A percentile compares a stretch with the other conserved stretches of the same genome.
These are phyloP conservation scores for Colletotrichum sansevieriae DNA, from an alignment of 2,329 filamentous ascomycete genomes.

Conservation along the genomic window DNA sequence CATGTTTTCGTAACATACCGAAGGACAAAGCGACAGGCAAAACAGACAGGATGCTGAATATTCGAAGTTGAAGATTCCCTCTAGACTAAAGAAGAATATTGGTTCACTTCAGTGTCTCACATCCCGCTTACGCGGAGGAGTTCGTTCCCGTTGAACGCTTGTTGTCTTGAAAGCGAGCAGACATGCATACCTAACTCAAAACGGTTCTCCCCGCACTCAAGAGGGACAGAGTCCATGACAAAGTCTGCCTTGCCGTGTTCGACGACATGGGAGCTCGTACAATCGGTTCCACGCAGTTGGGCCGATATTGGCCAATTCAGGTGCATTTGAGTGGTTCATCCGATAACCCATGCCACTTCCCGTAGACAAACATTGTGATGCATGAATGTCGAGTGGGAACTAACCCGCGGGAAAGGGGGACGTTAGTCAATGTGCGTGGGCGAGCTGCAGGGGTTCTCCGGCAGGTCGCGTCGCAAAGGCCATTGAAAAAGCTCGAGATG, in stretches of 20 bases:
- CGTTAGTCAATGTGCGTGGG: conserved; percentile 10
- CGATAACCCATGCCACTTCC: not conserved
- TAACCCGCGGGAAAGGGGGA: not conserved
- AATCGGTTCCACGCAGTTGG: not conserved
- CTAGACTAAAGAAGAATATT: no score
- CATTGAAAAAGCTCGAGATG: conserved; percentile 10
- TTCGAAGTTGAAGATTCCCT: no score
- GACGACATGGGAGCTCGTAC: conserved; percentile 8
- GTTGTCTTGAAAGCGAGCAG: not conserved
- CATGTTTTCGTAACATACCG: not conserved
- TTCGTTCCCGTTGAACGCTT: not conserved
- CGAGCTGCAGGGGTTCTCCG: conserved; percentile 27
- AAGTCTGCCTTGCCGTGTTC: conserved; percentile 18
- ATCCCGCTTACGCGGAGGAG: not conserved
- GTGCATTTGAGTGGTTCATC: not conserved
- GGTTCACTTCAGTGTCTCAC: not conserved
- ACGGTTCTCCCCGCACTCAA: not conserved
- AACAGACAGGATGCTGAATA: no score
- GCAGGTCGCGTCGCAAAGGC: conserved; percentile 21
- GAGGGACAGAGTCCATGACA: not conserved
- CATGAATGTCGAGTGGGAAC: conserved; percentile 18
- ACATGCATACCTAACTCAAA: conserved; percentile 29
- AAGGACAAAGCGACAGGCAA: not conserved
- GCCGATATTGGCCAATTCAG: not conserved
- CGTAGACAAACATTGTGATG: not conserved